Evolutionary conservation across 1,284 basidiomycete species (phyloP).

Genomic region (Ceratobasidium sp.): DNA sequence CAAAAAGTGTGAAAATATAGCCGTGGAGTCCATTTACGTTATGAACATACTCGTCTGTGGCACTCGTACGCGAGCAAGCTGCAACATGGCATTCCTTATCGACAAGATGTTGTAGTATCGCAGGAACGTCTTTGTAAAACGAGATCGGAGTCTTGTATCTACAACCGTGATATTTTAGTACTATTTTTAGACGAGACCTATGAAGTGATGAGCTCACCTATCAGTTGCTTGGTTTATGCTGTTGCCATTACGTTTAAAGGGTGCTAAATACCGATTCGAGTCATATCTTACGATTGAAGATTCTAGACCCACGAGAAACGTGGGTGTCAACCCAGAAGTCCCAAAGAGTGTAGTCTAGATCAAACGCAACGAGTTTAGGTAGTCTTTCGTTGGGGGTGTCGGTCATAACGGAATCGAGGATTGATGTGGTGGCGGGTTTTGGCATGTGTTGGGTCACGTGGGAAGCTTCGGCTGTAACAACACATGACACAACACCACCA

Average conservation of each 20-base stretch:
- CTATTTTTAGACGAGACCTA: conserved; percentile 36
- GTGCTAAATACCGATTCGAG: conserved; percentile 61
- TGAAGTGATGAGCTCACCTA: conserved; percentile 58
- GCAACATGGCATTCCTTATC: conserved; percentile 72
- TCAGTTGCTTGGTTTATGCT: conserved; percentile 74
- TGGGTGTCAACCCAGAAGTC: conserved; percentile 87
- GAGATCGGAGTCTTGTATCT: conserved; percentile 71
- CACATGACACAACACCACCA: no score
- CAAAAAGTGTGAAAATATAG: neutral
- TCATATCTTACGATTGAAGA: conserved; percentile 47
- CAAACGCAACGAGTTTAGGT: conserved; percentile 83
- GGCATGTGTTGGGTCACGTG: neutral
- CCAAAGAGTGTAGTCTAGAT: conserved; percentile 89
- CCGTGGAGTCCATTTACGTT: neutral
- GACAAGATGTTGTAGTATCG: conserved; percentile 75
- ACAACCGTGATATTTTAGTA: conserved; percentile 15
- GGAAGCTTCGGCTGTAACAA: no score
- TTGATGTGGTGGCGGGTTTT: neutral
- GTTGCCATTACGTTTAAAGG: conserved; percentile 70
- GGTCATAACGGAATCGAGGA: neutral
- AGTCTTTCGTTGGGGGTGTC: conserved; percentile 54
- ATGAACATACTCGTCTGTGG: conserved; percentile 73
- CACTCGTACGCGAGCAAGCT: conserved; percentile 80
- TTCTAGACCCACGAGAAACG: conserved; percentile 62
- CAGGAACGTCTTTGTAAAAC: conserved; percentile 82